Percentiles rank a stretch among this genome's conserved stretches.
These are phyloP conservation scores for Malus hybrid DNA, from an alignment of 331 rosid genomes.

Conservation along the genomic window DNA sequence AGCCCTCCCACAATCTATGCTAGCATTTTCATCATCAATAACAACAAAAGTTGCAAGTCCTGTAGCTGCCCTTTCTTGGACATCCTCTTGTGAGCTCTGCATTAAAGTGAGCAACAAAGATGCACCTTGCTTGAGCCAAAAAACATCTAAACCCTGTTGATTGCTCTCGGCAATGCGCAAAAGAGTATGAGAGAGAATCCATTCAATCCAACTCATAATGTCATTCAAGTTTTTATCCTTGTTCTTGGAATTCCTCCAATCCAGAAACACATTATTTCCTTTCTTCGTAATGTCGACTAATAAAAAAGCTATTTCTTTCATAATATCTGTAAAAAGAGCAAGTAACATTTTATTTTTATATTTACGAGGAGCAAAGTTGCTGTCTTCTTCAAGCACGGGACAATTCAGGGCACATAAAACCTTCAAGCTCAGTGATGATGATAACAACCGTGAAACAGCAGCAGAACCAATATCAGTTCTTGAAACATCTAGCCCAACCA, in stretches of 20 bases:
- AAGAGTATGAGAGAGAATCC: slow-evolving; percentile 96
- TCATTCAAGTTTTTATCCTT: slow-evolving; percentile 60
- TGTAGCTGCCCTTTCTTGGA: slow-evolving; percentile 99
- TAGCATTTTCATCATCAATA: slow-evolving; percentile 95
- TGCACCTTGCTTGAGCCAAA: slow-evolving; percentile 97
- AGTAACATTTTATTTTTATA: slow-evolving; percentile 70
- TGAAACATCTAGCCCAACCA: slow-evolving; percentile 84
- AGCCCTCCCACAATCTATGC: slow-evolving; percentile 87
- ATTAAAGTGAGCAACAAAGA: slow-evolving; percentile 85
- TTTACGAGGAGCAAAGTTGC: slow-evolving; percentile 51
- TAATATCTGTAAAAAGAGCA: slow-evolving; percentile 71
- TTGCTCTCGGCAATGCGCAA: slow-evolving; percentile 94
- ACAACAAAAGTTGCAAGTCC: slow-evolving; percentile 99
- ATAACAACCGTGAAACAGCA: slow-evolving; percentile 65
- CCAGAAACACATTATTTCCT: slow-evolving; percentile 72
- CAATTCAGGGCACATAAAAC: slow-evolving; percentile 90
- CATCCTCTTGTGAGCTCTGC: slow-evolving; percentile 97
- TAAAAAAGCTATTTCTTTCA: slow-evolving; percentile 70
- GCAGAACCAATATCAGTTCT: slow-evolving; percentile 85
- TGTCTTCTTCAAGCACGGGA: slow-evolving; percentile 71
- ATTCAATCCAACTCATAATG: slow-evolving; percentile 91
- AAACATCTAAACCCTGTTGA: slow-evolving; percentile 80
- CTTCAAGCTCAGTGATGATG: slow-evolving; percentile 64
- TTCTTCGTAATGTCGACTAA: slow-evolving; percentile 55
- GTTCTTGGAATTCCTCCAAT: slow-evolving; percentile 60